A percentile compares a stretch with the other conserved stretches of the same genome.
Conservation (phyloP, 345 rosid genomes). For the Brassica napus region Da-Ae NC_063446.1:26898501-26899000, state of each 20-base stretch:
- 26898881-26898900: background rate
- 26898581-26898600: background rate
- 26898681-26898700: background rate
- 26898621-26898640: background rate
- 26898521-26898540: conserved; percentile 1
- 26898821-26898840: background rate
- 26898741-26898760: background rate
- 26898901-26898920: background rate
- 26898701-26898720: background rate
- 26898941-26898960: background rate
- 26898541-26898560: background rate
- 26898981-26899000: background rate
- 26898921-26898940: background rate
- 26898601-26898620: background rate
- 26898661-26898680: background rate
- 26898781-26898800: background rate
- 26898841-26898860: background rate
- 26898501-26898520: background rate
- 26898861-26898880: background rate
- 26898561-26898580: background rate
- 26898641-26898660: background rate
- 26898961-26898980: background rate
- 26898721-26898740: background rate
- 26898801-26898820: background rate
- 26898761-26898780: background rate